These are phyloP conservation scores for Ceratobasidium sp. DNA, from an alignment of 1,284 basidiomycete genomes.

Conservation along the genomic window DNA sequence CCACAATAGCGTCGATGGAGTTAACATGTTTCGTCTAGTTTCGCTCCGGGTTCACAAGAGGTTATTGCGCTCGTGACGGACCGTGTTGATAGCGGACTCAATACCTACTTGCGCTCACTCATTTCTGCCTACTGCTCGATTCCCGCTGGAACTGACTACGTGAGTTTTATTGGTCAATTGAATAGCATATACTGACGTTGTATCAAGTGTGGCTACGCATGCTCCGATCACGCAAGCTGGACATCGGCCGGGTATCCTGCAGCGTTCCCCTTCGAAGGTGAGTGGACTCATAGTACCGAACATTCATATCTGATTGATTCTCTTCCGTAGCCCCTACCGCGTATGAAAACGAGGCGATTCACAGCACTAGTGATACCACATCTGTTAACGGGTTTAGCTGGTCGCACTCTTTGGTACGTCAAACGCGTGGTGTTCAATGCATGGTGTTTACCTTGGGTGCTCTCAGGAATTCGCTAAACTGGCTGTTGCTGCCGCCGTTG, in stretches of 20 bases:
- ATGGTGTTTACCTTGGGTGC: background rate
- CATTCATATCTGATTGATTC: too few species aligned
- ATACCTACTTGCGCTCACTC: conserved; percentile 52
- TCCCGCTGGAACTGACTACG: conserved; percentile 15
- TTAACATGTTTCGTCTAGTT: conserved; percentile 47
- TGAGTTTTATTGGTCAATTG: background rate
- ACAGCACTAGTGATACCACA: conserved; percentile 58
- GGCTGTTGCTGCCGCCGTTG: conserved; percentile 57
- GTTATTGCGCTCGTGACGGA: conserved; percentile 59
- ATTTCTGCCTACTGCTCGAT: conserved; percentile 23
- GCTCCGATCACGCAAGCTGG: conserved; percentile 58
- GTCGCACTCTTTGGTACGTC: conserved; percentile 50
- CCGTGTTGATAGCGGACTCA: conserved; percentile 54
- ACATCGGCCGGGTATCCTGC: conserved; percentile 55
- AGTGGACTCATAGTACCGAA: background rate
- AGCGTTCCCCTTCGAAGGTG: conserved; percentile 51
- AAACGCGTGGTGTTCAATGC: background rate
- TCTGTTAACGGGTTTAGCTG: conserved; percentile 59
- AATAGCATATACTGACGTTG: conserved; percentile 20
- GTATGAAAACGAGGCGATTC: conserved; percentile 55
- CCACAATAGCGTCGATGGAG: background rate
- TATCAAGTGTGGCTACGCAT: conserved; percentile 60
- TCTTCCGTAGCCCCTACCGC: conserved; percentile 45
- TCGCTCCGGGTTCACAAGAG: conserved; percentile 58
- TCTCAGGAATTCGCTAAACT: conserved; percentile 58